These are phyloP conservation scores for Anaeromyces robustus DNA, from an alignment of 192 early-diverging fungal genomes.

Conservation along the genomic window DNA sequence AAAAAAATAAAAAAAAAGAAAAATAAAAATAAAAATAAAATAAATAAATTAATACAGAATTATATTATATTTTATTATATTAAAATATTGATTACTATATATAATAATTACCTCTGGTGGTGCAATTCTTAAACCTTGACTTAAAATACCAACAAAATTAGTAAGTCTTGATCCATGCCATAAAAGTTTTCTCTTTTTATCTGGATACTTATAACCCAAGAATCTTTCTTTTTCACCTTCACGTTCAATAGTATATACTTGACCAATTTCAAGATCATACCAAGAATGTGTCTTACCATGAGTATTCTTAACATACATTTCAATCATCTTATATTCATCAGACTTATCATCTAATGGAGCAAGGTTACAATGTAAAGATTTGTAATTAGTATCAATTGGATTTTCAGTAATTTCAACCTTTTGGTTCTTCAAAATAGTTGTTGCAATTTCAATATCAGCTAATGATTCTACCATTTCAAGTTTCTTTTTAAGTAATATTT, in stretches of 20 bases:
- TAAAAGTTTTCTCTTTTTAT: constrained; percentile 48
- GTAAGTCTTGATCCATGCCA: constrained; percentile 68
- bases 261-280: constrained; percentile 21
- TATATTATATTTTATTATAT: too few relatives aligned
- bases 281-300: constrained; percentile 40
- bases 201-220: constrained; percentile 14
- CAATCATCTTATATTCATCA: constrained; percentile 36
- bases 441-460: constrained; percentile 51
- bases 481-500: constrained; percentile 30
- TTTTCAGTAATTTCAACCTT: constrained; percentile 18
- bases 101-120: constrained; percentile 50
- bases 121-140: constrained; percentile 47
- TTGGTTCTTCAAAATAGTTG: constrained; percentile 29
- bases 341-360: constrained; percentile 28
- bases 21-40: neutral
- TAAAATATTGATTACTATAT: too few relatives aligned
- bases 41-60: neutral
- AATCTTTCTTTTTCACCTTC: constrained; percentile 38
- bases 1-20: neutral
- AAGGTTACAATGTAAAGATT: constrained; percentile 33
- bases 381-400: constrained; percentile 42
- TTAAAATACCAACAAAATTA: constrained; percentile 61
- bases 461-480: constrained; percentile 50
- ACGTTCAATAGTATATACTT: constrained; percentile 37
- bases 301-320: constrained; percentile 42